A percentile compares a stretch with the other conserved stretches of the same genome.
Evolutionary conservation across 257 asterid species (phyloP).

Genomic region (Penstemon barbatus): DNA sequence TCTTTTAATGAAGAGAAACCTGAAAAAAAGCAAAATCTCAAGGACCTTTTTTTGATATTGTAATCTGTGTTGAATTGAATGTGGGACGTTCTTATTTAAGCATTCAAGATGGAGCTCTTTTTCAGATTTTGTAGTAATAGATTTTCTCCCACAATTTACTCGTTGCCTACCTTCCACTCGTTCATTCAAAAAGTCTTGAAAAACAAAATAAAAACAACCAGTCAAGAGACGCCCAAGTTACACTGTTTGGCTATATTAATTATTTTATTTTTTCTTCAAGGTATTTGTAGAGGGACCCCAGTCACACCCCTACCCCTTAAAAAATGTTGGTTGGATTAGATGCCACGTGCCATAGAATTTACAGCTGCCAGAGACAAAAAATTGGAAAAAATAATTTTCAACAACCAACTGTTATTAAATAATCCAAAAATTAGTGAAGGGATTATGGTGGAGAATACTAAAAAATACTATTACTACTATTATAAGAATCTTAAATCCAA

Average conservation of each 20-base stretch:
- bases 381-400: slow-evolving; percentile 7
- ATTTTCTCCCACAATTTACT: slow-evolving; percentile 50
- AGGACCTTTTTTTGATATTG: slow-evolving; percentile 24
- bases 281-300: slow-evolving; percentile 2
- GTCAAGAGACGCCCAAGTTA: slow-evolving; percentile 12
- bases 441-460: slow-evolving; percentile 32
- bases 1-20: too few relatives aligned
- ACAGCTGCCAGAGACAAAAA: slow-evolving; percentile 27
- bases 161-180: slow-evolving; percentile 37
- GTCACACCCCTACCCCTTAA: too few relatives aligned
- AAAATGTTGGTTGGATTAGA: slow-evolving; percentile 16
- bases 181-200: slow-evolving; percentile 24
- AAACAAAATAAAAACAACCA: slow-evolving; percentile 7
- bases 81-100: neutral
- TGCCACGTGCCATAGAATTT: slow-evolving; percentile 48
- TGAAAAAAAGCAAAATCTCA: neutral
- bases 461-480: neutral
- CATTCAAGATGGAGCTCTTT: neutral
- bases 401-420: slow-evolving; percentile 1
- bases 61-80: slow-evolving; percentile 4
- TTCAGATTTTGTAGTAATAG: slow-evolving; percentile 23
- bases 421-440: slow-evolving; percentile 23
- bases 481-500: too few relatives aligned
- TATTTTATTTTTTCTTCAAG: neutral
- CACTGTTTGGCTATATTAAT: neutral